Percentiles rank a stretch among this genome's conserved stretches.
phyloP scores from a whole-genome alignment of 2,329 filamentous ascomycete genomes.

The Colletotrichum lupini region DNA sequence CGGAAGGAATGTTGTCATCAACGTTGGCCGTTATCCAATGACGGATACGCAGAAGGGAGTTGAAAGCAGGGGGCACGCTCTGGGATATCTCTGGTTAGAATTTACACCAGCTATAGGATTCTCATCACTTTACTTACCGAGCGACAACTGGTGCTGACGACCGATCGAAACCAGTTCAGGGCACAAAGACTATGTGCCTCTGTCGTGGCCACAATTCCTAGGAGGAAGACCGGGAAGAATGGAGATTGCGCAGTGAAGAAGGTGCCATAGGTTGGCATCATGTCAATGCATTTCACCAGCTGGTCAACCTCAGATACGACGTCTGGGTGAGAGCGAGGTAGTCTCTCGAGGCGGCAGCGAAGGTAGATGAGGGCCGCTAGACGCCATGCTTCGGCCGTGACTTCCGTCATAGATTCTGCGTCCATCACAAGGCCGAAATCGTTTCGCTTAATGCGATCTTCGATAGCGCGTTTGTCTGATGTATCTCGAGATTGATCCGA shows the following conservation, averaged over 20 bases:
- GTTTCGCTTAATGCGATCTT: constrained; percentile 3
- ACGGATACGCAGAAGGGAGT: constrained; percentile 47
- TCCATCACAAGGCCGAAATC: constrained; percentile 10
- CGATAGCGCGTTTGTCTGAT: neutral
- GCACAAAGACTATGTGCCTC: constrained; percentile 44
- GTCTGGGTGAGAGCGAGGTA: constrained; percentile 50
- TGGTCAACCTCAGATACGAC: constrained; percentile 46
- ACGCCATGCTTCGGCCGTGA: constrained; percentile 55
- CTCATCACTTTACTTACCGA: constrained; percentile 47
- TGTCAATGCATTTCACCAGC: constrained; percentile 49
- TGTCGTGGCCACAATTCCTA: constrained; percentile 49
- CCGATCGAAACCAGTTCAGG: constrained; percentile 48
- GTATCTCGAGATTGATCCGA: neutral
- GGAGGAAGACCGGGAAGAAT: constrained; percentile 53
- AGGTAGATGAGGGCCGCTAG: constrained; percentile 51
- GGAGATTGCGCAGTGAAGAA: constrained; percentile 55
- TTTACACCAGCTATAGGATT: neutral
- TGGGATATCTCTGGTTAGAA: constrained; percentile 34
- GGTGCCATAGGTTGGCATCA: constrained; percentile 54
- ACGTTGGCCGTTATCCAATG: constrained; percentile 47
- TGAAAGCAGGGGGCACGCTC: constrained; percentile 53
- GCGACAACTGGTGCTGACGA: constrained; percentile 49
- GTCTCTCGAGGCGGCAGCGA: constrained; percentile 51
- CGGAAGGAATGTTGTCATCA: constrained; percentile 12
- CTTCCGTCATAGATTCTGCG: constrained; percentile 48